These are phyloP conservation scores for Erysimum cheiranthoides DNA, from an alignment of 345 rosid species.

Conservation along the genomic window DNA sequence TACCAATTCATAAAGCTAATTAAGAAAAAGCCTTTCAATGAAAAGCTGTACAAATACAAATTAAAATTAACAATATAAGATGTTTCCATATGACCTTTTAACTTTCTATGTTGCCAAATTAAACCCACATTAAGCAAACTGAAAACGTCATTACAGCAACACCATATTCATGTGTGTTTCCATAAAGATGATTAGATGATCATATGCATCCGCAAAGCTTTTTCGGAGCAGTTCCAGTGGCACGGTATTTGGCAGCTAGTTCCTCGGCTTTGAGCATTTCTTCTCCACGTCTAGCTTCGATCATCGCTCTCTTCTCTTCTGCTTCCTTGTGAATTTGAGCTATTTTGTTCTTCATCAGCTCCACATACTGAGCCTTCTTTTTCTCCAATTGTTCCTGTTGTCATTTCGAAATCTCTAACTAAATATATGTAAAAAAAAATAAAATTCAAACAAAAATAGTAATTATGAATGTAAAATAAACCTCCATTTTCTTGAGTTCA, in stretches of 20 bases:
- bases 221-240: slow-evolving; percentile 43
- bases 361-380: slow-evolving; percentile 44
- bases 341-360: slow-evolving; percentile 47
- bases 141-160: slow-evolving; percentile 11
- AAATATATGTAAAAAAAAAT: background rate
- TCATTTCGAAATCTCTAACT: background rate
- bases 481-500: slow-evolving; percentile 51
- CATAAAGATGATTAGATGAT: background rate
- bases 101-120: slow-evolving; percentile 8
- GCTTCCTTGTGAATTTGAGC: slow-evolving; percentile 45
- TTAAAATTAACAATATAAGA: slow-evolving; percentile 4
- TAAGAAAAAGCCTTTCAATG: background rate
- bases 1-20: slow-evolving; percentile 5
- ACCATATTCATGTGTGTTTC: background rate
- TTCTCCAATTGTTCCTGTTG: slow-evolving; percentile 43
- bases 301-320: slow-evolving; percentile 49
- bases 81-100: slow-evolving; percentile 13
- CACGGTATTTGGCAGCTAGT: slow-evolving; percentile 47
- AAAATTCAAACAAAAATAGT: background rate
- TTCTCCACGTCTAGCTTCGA: slow-evolving; percentile 47
- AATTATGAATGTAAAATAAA: background rate
- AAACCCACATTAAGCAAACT: slow-evolving; percentile 16
- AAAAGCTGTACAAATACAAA: slow-evolving; percentile 23
- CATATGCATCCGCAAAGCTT: slow-evolving; percentile 44
- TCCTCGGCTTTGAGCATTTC: slow-evolving; percentile 43